These are phyloP conservation scores for Phytophthora idaei DNA, from an alignment of 352 stramenopile genomes.

Conservation along the genomic window DNA sequence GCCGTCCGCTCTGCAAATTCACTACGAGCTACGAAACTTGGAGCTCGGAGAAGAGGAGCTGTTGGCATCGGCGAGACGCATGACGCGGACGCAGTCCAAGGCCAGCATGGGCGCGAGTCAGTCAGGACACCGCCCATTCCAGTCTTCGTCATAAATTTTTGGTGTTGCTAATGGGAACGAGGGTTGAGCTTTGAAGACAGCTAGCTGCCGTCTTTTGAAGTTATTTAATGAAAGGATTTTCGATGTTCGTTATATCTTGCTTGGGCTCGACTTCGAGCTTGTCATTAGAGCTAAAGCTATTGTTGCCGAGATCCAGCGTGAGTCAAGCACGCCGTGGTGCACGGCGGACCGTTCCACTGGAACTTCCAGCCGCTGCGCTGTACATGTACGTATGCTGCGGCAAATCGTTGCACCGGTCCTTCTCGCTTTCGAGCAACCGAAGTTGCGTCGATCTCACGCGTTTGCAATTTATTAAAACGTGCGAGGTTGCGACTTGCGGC, in stretches of 20 bases:
- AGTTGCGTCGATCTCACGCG: neutral
- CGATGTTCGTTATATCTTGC: neutral
- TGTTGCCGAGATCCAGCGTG: no score
- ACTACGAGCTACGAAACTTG: slow-evolving; percentile 65
- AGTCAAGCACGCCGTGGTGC: no score
- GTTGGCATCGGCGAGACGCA: slow-evolving; percentile 27
- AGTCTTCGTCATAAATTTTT: slow-evolving; percentile 11
- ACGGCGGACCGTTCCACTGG: no score
- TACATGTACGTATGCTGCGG: slow-evolving; percentile 7
- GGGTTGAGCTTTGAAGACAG: no score
- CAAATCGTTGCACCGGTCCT: slow-evolving; percentile 7
- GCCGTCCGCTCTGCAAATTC: slow-evolving; percentile 67
- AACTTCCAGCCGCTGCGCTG: no score
- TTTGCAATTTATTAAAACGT: no score
- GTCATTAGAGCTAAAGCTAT: no score
- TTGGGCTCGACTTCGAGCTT: no score
- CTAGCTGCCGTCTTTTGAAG: slow-evolving; percentile 10
- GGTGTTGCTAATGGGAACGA: neutral
- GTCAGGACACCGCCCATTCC: slow-evolving; percentile 16
- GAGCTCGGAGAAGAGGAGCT: slow-evolving; percentile 35
- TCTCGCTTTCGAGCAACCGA: slow-evolving; percentile 13
- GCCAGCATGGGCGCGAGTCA: slow-evolving; percentile 18
- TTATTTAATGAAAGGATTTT: slow-evolving; percentile 33
- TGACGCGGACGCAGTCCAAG: slow-evolving; percentile 33
- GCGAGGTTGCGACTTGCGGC: slow-evolving; percentile 8